Conservation (phyloP, 106 monocot genomes). For the Dendrobium chrysotoxum region DNA sequence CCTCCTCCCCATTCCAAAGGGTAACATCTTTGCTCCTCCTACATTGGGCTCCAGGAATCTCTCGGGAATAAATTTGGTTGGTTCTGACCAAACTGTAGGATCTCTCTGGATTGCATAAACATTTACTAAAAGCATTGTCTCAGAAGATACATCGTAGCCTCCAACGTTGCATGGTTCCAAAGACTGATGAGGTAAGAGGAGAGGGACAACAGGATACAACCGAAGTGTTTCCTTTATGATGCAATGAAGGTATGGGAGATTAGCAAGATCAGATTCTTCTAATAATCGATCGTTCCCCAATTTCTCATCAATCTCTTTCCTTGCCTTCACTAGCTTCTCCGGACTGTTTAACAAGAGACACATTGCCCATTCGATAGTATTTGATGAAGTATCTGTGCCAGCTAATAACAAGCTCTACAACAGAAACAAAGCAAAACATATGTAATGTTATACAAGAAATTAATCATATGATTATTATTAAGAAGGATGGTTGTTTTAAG, state of each 20-base stretch:
- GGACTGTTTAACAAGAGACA: constrained; percentile 13
- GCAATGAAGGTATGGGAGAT: constrained; percentile 11
- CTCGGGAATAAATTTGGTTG: constrained; percentile 9
- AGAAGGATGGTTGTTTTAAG: no score
- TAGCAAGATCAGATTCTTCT: constrained; percentile 9
- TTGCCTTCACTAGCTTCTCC: neutral
- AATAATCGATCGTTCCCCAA: constrained; percentile 1
- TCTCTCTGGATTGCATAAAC: constrained; percentile 16
- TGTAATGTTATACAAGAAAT: no score
- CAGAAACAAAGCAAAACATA: no score
- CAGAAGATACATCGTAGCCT: constrained; percentile 4
- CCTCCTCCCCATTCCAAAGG: constrained; percentile 17
- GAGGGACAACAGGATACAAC: constrained; percentile 9
- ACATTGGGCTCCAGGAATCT: neutral
- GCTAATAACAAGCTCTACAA: constrained; percentile 5
- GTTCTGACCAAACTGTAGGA: neutral
- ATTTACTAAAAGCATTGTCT: constrained; percentile 20
- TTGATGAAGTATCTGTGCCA: constrained; percentile 7
- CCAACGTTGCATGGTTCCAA: neutral
- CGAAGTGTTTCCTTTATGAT: constrained; percentile 17
- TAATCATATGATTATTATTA: no score
- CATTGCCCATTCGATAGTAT: constrained; percentile 17
- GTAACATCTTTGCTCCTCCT: neutral
- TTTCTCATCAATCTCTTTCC: constrained; percentile 5
- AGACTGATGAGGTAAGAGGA: neutral